A percentile compares a stretch with the other conserved stretches of the same genome.
Evolutionary conservation across 495 filamentous ascomycete genomes (phyloP).

Genomic region (Aspergillus conjunctus): DNA sequence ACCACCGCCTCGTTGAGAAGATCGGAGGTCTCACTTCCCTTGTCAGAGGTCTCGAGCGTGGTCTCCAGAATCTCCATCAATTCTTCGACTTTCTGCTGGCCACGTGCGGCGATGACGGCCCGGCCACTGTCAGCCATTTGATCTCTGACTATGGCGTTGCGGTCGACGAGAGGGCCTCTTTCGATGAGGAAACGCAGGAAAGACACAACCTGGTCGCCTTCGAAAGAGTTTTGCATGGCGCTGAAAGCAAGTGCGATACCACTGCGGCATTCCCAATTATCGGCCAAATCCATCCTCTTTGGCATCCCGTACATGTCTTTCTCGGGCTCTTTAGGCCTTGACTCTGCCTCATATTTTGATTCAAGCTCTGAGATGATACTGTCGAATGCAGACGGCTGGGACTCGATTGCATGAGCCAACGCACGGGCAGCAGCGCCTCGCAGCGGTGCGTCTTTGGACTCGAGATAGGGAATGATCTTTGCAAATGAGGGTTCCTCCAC

Average conservation of each 20-base stretch:
- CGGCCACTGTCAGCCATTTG: slow-evolving; percentile 96
- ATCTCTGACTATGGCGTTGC: slow-evolving; percentile 70
- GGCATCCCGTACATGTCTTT: slow-evolving; percentile 93
- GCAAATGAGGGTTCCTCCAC: slow-evolving; percentile 63
- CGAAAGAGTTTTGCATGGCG: slow-evolving; percentile 70
- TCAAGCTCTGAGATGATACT: slow-evolving; percentile 64
- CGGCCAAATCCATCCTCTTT: slow-evolving; percentile 75
- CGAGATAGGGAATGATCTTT: slow-evolving; percentile 75
- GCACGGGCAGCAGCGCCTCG: slow-evolving; percentile 81
- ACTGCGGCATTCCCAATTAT: slow-evolving; percentile 88
- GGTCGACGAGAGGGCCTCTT: slow-evolving; percentile 78
- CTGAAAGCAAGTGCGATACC: slow-evolving; percentile 86
- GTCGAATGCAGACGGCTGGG: slow-evolving; percentile 56
- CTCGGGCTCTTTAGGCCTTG: slow-evolving; percentile 77
- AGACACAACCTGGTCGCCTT: slow-evolving; percentile 65
- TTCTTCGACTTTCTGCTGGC: slow-evolving; percentile 77
- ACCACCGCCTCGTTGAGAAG: slow-evolving; percentile 95
- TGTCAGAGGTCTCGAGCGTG: slow-evolving; percentile 78
- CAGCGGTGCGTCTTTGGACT: slow-evolving; percentile 74
- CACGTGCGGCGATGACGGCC: slow-evolving; percentile 74
- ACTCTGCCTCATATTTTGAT: slow-evolving; percentile 69
- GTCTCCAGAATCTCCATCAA: slow-evolving; percentile 90
- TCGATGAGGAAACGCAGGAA: slow-evolving; percentile 87
- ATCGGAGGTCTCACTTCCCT: slow-evolving; percentile 74
- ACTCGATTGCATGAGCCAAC: slow-evolving; percentile 68